Conservation (phyloP, 257 asterid species). For the Solanum infundibuliforme region DNA sequence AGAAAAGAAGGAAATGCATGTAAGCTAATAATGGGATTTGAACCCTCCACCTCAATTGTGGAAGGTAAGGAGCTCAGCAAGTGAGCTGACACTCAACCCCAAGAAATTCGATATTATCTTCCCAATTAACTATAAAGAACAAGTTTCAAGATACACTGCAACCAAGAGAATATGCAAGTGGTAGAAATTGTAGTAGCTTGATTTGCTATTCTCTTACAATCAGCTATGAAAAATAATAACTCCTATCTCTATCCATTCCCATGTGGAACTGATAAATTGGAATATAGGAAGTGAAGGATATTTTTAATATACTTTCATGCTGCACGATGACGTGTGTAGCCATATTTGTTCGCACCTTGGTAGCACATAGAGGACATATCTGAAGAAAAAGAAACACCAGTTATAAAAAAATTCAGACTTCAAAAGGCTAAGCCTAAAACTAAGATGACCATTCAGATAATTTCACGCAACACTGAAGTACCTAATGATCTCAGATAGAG, state of each 20-base stretch:
- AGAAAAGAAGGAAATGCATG: neutral
- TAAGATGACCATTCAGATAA: neutral
- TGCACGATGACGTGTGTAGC: constrained; percentile 80
- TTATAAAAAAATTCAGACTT: neutral
- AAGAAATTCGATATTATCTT: neutral
- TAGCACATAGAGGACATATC: constrained; percentile 86
- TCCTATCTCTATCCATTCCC: neutral
- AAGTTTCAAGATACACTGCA: neutral
- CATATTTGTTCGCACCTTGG: constrained; percentile 64
- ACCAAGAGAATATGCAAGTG: neutral
- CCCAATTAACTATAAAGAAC: neutral
- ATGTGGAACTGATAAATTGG: neutral
- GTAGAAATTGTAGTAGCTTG: neutral
- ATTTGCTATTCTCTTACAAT: neutral
- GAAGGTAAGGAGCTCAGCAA: neutral
- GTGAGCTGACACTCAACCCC: neutral
- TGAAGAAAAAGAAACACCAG: constrained; percentile 26
- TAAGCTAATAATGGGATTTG: neutral
- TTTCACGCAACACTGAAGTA: neutral
- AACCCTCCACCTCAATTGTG: neutral
- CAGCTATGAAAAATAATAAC: neutral
- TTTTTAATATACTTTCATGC: constrained; percentile 66
- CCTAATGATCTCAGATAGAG: neutral
- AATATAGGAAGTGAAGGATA: constrained; percentile 51
- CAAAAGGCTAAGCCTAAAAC: neutral